Conservation (phyloP, 1,284 basidiomycete species). For the Athelia sp. region DNA sequence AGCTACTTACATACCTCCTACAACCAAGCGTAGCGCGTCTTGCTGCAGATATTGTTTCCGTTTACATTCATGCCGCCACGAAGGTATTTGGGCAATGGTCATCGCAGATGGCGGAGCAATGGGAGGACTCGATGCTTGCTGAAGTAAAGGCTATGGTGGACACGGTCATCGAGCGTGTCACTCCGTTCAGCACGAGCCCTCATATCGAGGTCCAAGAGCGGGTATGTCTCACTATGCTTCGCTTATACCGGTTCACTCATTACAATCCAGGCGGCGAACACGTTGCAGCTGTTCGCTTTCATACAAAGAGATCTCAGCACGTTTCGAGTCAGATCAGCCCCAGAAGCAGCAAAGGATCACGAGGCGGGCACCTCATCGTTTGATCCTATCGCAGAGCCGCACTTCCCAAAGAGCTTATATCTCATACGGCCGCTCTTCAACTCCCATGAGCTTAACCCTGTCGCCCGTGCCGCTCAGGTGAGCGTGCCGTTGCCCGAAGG, state of each 20-base stretch:
- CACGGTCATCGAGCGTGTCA: slow-evolving; percentile 50
- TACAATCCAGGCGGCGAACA: slow-evolving; percentile 65
- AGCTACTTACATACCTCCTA: slow-evolving; percentile 65
- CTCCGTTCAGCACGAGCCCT: slow-evolving; percentile 48
- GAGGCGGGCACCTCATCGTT: slow-evolving; percentile 30
- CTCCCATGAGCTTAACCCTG: slow-evolving; percentile 81
- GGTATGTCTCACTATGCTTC: slow-evolving; percentile 38
- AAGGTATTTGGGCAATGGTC: slow-evolving; percentile 90
- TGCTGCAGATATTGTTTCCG: slow-evolving; percentile 57
- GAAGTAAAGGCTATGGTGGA: slow-evolving; percentile 61
- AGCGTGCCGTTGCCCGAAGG: slow-evolving; percentile 80
- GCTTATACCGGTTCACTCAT: neutral
- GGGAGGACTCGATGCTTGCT: slow-evolving; percentile 66
- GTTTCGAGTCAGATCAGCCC: slow-evolving; percentile 45
- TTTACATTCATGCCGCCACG: slow-evolving; percentile 78
- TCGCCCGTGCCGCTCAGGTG: slow-evolving; percentile 76
- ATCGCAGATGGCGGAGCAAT: slow-evolving; percentile 65
- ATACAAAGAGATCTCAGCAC: slow-evolving; percentile 74
- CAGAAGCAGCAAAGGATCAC: slow-evolving; percentile 29
- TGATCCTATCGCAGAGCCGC: slow-evolving; percentile 37
- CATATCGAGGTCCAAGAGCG: slow-evolving; percentile 92
- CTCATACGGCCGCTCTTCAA: slow-evolving; percentile 83
- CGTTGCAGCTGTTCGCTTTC: slow-evolving; percentile 75
- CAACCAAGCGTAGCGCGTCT: slow-evolving; percentile 51
- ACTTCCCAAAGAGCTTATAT: slow-evolving; percentile 84